Percentiles rank a stretch among this genome's conserved stretches.
Conservation (phyloP, 2,329 filamentous ascomycete species). For the Cordyceps militaris region DNA sequence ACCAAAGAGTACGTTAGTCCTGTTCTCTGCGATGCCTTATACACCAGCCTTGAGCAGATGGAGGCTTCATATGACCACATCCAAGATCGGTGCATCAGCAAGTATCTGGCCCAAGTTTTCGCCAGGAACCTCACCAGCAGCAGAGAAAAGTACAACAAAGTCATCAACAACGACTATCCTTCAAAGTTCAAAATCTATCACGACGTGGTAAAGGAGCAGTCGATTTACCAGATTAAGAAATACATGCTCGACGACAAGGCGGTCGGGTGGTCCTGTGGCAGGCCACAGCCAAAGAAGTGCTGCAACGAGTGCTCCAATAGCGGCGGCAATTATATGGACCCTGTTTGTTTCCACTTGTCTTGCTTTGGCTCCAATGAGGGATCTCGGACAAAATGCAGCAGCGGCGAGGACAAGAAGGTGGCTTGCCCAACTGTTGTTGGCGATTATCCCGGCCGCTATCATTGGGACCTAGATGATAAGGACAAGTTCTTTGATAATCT, state of each 20-base stretch:
- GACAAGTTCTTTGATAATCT: conserved; percentile 5
- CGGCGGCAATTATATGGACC: conserved; percentile 1
- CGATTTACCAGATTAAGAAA: background rate
- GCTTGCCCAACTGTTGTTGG: background rate
- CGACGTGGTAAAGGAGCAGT: background rate
- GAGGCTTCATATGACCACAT: background rate
- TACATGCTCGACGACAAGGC: conserved; percentile 4
- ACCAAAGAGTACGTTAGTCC: background rate
- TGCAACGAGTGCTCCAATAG: background rate
- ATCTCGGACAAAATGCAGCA: background rate
- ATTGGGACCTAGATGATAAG: conserved; percentile 1
- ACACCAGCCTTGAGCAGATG: background rate
- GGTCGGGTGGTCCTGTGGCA: background rate
- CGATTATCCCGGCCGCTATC: background rate
- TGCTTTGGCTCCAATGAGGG: background rate
- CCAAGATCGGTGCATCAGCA: background rate
- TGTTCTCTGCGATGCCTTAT: background rate
- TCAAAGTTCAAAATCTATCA: background rate
- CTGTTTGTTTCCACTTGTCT: background rate
- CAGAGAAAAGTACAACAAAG: background rate
- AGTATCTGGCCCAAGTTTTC: background rate
- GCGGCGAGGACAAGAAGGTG: background rate
- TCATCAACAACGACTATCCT: background rate
- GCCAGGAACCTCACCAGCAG: background rate
- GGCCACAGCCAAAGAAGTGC: background rate